These are phyloP conservation scores for Aspergillus intermedius DNA, from an alignment of 2,329 filamentous ascomycete species.

Conservation along the genomic window DNA sequence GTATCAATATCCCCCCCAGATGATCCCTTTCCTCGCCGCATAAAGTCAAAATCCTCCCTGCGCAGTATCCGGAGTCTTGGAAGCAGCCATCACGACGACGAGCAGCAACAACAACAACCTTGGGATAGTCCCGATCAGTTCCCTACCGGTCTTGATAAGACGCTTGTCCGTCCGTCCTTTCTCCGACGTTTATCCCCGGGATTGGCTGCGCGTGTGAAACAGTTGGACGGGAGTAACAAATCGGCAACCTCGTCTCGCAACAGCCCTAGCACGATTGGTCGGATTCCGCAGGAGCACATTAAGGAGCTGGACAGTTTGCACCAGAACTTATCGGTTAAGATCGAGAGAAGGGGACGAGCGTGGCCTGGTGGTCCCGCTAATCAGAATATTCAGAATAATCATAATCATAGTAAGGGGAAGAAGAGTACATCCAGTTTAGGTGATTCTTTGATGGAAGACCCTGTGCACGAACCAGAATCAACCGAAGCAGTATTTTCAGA, in stretches of 20 bases:
- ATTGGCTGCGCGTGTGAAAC: constrained; percentile 37
- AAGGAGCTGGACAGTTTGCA: constrained; percentile 36
- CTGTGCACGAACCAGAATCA: constrained; percentile 2
- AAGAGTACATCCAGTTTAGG: constrained; percentile 18
- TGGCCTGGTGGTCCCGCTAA: constrained; percentile 15
- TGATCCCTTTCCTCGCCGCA: constrained; percentile 21
- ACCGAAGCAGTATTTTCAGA: background rate
- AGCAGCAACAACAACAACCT: background rate
- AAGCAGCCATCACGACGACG: constrained; percentile 27
- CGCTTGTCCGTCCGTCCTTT: constrained; percentile 27
- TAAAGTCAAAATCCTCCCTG: constrained; percentile 33
- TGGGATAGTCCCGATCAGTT: constrained; percentile 13
- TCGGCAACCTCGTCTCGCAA: constrained; percentile 14
- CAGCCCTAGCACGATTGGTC: constrained; percentile 25
- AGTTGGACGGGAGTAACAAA: constrained; percentile 33
- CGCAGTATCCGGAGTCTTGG: constrained; percentile 29
- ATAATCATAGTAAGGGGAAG: constrained; percentile 9
- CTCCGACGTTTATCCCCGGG: constrained; percentile 38
- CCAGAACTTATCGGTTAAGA: constrained; percentile 32
- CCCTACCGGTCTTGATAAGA: constrained; percentile 19
- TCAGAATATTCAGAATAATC: constrained; percentile 15
- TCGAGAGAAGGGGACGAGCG: constrained; percentile 31
- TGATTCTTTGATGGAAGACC: constrained; percentile 10
- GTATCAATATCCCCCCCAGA: constrained; percentile 25
- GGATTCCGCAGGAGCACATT: constrained; percentile 35